A percentile compares a stretch with the other conserved stretches of the same genome.
Evolutionary conservation across 2,329 filamentous ascomycete genomes (phyloP).

Genomic region (Epichloe brachyelytri): DNA sequence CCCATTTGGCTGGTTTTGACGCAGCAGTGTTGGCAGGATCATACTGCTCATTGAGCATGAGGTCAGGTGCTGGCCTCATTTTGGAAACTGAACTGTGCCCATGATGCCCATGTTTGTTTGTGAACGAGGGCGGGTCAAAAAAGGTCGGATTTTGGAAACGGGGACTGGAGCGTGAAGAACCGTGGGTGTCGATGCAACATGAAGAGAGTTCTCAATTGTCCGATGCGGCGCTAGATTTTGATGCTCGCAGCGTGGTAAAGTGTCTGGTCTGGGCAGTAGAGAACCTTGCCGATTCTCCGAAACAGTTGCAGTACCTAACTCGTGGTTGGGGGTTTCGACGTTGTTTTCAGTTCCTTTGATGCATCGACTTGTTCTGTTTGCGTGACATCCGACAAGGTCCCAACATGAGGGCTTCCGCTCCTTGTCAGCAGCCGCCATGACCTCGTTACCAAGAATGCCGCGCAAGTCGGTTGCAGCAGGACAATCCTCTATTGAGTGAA

Average conservation of each 20-base stretch:
- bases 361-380: background rate
- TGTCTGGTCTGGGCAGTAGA: background rate
- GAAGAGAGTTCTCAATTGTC: background rate
- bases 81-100: constrained; percentile 7
- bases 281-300: background rate
- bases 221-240: background rate
- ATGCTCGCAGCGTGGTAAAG: background rate
- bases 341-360: background rate
- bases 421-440: background rate
- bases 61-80: background rate
- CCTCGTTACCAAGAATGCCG: background rate
- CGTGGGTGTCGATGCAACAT: background rate
- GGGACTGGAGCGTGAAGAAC: constrained; percentile 8
- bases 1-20: background rate
- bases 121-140: background rate
- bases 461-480: background rate
- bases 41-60: background rate
- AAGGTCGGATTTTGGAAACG: constrained; percentile 9
- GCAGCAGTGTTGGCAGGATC: background rate
- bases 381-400: background rate
- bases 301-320: background rate
- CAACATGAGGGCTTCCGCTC: background rate
- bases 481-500: background rate
- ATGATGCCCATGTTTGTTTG: background rate
- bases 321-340: background rate